A percentile compares a stretch with the other conserved stretches of the same genome.
These are phyloP conservation scores for Poa annua DNA, from an alignment of 176 grass and related monocot species.

Conservation along the genomic window DNA sequence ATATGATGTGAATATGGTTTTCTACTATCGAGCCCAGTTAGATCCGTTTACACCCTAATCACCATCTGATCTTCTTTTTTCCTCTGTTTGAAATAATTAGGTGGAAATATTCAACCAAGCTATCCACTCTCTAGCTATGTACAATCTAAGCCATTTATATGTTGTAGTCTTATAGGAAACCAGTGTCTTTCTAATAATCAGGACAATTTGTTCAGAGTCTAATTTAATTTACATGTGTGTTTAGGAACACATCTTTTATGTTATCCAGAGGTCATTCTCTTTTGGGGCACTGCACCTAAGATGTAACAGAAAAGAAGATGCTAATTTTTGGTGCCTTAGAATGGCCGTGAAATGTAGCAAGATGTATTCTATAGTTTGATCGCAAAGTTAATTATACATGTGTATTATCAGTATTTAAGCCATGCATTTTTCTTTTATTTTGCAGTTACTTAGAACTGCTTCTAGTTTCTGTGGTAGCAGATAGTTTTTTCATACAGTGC, in stretches of 20 bases:
- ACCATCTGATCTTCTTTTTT: background rate
- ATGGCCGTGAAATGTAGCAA: background rate
- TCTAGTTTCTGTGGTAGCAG: background rate
- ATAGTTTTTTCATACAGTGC: background rate
- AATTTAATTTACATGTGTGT: background rate
- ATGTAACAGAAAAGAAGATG: conserved; percentile 13
- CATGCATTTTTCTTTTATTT: background rate
- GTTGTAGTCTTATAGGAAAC: background rate
- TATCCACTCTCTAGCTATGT: background rate
- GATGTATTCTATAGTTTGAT: background rate
- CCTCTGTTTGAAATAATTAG: background rate
- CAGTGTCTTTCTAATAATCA: background rate
- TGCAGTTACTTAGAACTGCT: background rate
- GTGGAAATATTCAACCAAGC: background rate
- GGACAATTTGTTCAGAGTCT: background rate
- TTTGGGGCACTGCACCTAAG: background rate
- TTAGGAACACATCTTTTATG: background rate
- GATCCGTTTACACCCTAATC: too few relatives aligned
- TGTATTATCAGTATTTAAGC: background rate
- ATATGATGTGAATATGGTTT: conserved; percentile 6
- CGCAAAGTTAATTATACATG: background rate
- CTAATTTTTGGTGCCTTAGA: background rate
- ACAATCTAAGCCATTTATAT: too few relatives aligned
- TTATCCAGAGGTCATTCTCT: background rate
- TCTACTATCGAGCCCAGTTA: too few relatives aligned